Percentiles rank a stretch among this genome's conserved stretches.
These are phyloP conservation scores for Paraphoma chrysanthemicola DNA, from an alignment of 2,329 filamentous ascomycete genomes.

Conservation along the genomic window DNA sequence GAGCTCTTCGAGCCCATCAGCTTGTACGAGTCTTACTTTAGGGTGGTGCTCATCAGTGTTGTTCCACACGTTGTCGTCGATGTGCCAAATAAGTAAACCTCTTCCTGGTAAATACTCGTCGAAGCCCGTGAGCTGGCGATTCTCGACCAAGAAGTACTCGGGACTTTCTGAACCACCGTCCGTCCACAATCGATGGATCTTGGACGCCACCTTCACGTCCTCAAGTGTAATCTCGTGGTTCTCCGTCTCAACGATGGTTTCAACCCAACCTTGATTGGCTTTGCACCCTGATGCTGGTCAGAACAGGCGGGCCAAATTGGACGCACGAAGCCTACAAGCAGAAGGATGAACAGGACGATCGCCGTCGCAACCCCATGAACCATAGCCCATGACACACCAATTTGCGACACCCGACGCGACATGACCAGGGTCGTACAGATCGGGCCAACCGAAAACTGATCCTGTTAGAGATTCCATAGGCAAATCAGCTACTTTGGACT, in stretches of 20 bases:
- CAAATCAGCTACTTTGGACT: background rate
- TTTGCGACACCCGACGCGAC: conserved; percentile 26
- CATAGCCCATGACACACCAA: conserved; percentile 32
- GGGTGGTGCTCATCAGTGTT: conserved; percentile 28
- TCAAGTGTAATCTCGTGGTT: conserved; percentile 26
- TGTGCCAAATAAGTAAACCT: conserved; percentile 33
- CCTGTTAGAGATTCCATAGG: background rate
- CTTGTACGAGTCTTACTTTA: conserved; percentile 29
- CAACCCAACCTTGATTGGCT: conserved; percentile 28
- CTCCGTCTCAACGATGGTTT: conserved; percentile 14
- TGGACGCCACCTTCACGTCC: conserved; percentile 25
- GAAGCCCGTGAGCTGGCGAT: conserved; percentile 24
- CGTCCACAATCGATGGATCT: conserved; percentile 28
- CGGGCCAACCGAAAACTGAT: conserved; percentile 35
- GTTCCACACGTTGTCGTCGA: conserved; percentile 18
- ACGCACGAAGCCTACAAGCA: conserved; percentile 19
- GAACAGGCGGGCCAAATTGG: background rate
- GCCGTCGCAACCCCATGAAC: conserved; percentile 29
- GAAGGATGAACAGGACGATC: conserved; percentile 30
- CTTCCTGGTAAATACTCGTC: conserved; percentile 26
- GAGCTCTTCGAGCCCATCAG: conserved; percentile 28
- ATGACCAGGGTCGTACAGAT: conserved; percentile 32
- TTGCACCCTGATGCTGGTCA: conserved; percentile 25
- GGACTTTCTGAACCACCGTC: conserved; percentile 19
- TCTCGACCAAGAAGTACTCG: conserved; percentile 32